Evolutionary conservation across 1,284 basidiomycete genomes (phyloP).

Genomic region (Ceratobasidium sp.): DNA sequence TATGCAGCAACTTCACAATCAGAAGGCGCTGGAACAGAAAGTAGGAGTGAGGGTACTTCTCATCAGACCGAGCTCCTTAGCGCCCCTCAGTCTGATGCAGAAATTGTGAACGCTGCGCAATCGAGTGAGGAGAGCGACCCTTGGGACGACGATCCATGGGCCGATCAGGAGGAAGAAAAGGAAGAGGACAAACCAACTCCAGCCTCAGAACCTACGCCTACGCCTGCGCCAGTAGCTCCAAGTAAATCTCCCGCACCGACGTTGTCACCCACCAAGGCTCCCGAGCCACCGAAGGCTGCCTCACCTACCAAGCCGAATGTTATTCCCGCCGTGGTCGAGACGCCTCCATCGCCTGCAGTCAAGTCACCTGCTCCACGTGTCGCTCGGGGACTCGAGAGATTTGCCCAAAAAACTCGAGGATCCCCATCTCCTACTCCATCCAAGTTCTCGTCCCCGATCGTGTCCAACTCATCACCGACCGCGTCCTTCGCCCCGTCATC

Average conservation of each 20-base stretch:
- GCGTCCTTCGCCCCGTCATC: neutral
- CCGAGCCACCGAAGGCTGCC: neutral
- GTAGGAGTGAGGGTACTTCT: constrained; percentile 30
- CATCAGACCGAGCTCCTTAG: constrained; percentile 22
- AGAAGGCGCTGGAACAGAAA: constrained; percentile 12
- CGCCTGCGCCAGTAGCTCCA: neutral
- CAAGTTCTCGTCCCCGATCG: constrained; percentile 13
- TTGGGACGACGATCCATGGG: constrained; percentile 34
- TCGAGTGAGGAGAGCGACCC: constrained; percentile 32
- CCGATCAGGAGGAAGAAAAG: neutral
- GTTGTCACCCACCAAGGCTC: constrained; percentile 3
- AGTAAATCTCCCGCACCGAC: constrained; percentile 30
- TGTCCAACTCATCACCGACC: constrained; percentile 27
- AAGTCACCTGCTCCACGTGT: constrained; percentile 38
- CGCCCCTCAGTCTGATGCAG: constrained; percentile 24
- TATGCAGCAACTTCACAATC: constrained; percentile 35
- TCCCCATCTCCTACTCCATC: constrained; percentile 16
- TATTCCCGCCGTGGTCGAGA: constrained; percentile 9
- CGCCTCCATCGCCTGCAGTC: constrained; percentile 22
- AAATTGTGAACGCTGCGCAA: constrained; percentile 21
- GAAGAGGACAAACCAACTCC: neutral
- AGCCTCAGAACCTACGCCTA: constrained; percentile 7
- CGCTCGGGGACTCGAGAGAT: constrained; percentile 27
- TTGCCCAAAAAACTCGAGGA: constrained; percentile 27
- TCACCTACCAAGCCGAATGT: neutral